phyloP scores from a whole-genome alignment of 2,329 filamentous ascomycete species.

The Fusarium abutilonis region DNA sequence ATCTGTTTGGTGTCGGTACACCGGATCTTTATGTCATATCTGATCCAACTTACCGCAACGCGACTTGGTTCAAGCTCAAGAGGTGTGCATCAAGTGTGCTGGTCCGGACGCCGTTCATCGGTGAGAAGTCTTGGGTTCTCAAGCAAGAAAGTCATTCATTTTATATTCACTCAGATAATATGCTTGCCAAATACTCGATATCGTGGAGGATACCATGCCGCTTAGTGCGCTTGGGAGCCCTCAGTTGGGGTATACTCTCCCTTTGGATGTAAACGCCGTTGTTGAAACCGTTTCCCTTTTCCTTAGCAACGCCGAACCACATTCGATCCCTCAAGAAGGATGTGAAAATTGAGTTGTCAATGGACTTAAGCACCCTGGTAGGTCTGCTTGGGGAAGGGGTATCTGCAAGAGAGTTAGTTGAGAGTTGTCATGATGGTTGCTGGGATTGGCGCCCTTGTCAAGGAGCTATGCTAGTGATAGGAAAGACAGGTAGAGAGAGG shows the following conservation, averaged over 20 bases:
- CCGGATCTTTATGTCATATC: conserved; percentile 18
- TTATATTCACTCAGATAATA: conserved; percentile 44
- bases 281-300: conserved; percentile 63
- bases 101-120: conserved; percentile 19
- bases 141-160: conserved; percentile 43
- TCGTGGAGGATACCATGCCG: conserved; percentile 57
- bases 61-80: neutral
- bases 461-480: conserved; percentile 27
- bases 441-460: conserved; percentile 25
- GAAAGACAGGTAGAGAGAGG: conserved; percentile 38
- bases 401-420: conserved; percentile 60
- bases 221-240: conserved; percentile 49
- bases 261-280: conserved; percentile 58
- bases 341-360: conserved; percentile 42
- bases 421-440: conserved; percentile 13
- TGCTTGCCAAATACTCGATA: conserved; percentile 47
- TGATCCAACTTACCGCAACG: conserved; percentile 19
- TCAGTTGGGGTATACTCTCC: conserved; percentile 44
- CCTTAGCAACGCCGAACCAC: conserved; percentile 56
- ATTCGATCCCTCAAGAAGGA: conserved; percentile 41
- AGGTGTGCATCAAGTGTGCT: conserved; percentile 12
- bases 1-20: conserved; percentile 9
- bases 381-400: conserved; percentile 83
- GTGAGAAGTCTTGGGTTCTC: conserved; percentile 34
- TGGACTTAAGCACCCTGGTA: conserved; percentile 63